A percentile compares a stretch with the other conserved stretches of the same genome.
phyloP scores from a whole-genome alignment of 2,329 filamentous ascomycete genomes.

The Beauveria medogensis region DNA sequence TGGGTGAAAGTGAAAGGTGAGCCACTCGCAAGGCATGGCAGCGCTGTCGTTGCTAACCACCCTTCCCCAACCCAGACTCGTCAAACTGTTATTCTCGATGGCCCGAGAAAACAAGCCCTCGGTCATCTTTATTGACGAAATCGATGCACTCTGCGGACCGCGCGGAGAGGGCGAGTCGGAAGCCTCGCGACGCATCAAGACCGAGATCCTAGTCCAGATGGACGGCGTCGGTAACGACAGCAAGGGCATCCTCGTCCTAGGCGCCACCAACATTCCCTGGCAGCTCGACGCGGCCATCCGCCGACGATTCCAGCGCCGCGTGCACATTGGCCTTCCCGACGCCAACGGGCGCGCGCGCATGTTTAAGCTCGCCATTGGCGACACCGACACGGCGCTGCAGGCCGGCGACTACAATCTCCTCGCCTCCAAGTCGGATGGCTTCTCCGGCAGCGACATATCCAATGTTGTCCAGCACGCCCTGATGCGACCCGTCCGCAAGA shows the following conservation, averaged over 20 bases:
- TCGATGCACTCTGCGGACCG: constrained; percentile 91
- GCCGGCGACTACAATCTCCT: constrained; percentile 71
- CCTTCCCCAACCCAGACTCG: constrained; percentile 50
- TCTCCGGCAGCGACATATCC: constrained; percentile 90
- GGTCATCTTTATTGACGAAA: constrained; percentile 98
- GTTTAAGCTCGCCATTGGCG: constrained; percentile 93
- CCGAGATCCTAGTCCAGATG: constrained; percentile 97
- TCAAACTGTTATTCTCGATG: constrained; percentile 96
- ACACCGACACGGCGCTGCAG: constrained; percentile 78
- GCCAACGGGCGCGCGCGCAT: constrained; percentile 78
- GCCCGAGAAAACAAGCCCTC: constrained; percentile 95
- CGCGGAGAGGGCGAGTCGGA: constrained; percentile 93
- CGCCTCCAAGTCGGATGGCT: constrained; percentile 79
- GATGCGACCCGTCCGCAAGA: constrained; percentile 96
- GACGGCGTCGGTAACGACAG: constrained; percentile 96
- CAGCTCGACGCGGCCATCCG: constrained; percentile 94
- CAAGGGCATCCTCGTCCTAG: constrained; percentile 86
- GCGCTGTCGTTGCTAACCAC: constrained; percentile 15
- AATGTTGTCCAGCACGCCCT: constrained; percentile 94
- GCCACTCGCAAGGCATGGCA: constrained; percentile 10
- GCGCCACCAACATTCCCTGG: constrained; percentile 98
- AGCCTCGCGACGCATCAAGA: constrained; percentile 95
- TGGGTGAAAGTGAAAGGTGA: constrained; percentile 97
- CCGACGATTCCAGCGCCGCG: constrained; percentile 88
- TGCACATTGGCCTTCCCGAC: constrained; percentile 92